phyloP scores from a whole-genome alignment of 257 asterid species.

The Solanum sitiens region DNA sequence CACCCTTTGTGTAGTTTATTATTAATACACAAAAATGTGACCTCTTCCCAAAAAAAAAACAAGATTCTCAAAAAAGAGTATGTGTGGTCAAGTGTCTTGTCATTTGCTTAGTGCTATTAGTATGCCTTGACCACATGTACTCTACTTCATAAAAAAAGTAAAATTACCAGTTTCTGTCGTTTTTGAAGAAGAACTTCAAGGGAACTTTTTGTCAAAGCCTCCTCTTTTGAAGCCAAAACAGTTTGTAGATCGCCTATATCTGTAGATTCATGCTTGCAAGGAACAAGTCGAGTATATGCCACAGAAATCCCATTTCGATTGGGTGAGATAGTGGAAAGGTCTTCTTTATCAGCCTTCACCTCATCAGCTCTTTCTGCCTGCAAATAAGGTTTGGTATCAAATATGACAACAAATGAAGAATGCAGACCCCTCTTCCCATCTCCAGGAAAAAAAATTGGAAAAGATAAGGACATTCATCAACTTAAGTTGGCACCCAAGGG shows the following conservation, averaged over 20 bases:
- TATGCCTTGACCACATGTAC: neutral
- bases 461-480: neutral
- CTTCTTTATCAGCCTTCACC: neutral
- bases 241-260: neutral
- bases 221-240: constrained; percentile 14
- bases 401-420: neutral
- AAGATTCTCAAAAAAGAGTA: neutral
- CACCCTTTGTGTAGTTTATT: neutral
- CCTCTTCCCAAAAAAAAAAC: neutral
- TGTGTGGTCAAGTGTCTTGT: neutral
- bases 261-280: neutral
- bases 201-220: constrained; percentile 22
- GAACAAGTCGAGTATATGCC: constrained; percentile 6
- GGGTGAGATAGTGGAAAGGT: neutral
- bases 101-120: neutral
- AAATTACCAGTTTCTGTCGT: constrained; percentile 41
- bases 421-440: neutral
- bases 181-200: constrained; percentile 26
- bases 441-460: neutral
- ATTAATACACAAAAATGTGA: neutral
- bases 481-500: neutral
- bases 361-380: constrained; percentile 12
- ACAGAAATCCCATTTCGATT: neutral
- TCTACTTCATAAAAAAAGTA: neutral
- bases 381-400: neutral